phyloP scores from a whole-genome alignment of 257 asterid species.

The Solanum dulcamara region DNA sequence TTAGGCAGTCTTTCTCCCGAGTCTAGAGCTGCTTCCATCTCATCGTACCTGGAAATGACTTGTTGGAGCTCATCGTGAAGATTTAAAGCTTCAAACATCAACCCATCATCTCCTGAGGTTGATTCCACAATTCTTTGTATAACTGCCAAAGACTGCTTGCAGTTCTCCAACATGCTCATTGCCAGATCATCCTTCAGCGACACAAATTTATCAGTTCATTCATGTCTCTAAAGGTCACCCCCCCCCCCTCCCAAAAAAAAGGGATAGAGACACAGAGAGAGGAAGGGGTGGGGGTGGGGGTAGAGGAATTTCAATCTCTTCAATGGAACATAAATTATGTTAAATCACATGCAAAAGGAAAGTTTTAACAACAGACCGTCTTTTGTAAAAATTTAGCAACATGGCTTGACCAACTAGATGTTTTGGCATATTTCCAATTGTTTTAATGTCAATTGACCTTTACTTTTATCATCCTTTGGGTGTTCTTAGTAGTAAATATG shows the following conservation, averaged over 20 bases:
- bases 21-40: constrained; percentile 40
- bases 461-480: neutral
- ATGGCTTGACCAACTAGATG: neutral
- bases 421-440: neutral
- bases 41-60: constrained; percentile 39
- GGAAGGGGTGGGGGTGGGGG: neutral
- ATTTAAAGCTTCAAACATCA: constrained; percentile 79
- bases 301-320: neutral
- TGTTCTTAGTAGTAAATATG: neutral
- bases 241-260: neutral
- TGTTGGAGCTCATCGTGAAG: constrained; percentile 79
- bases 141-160: constrained; percentile 59
- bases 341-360: neutral
- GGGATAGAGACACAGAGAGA: neutral
- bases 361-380: neutral
- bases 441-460: neutral
- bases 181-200: constrained; percentile 65
- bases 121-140: constrained; percentile 64
- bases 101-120: constrained; percentile 68
- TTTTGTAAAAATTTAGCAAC: neutral
- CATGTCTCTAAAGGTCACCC: neutral
- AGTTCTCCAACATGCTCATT: constrained; percentile 54
- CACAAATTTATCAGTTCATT: neutral
- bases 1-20: constrained; percentile 16
- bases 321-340: neutral